Base-by-base conservation (phyloP, 1,139 yeast species). In the Dujonia santamariae region DNA sequence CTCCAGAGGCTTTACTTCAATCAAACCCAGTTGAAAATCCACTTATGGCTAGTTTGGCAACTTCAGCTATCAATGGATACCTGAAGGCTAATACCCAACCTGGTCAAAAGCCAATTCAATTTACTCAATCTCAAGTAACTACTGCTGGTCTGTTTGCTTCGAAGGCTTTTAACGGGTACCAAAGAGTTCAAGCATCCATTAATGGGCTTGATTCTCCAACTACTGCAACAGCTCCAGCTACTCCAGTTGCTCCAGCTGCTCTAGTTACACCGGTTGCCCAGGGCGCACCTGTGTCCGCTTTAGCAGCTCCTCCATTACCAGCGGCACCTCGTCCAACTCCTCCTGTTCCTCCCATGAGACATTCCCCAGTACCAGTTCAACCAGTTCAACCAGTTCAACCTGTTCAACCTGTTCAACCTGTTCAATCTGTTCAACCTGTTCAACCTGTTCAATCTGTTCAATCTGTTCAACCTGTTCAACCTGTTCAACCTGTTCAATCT, bases 211-310 rank as follows among this genome's bases (percentile, higher is more conserved):
- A 16, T 9, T 7, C 20, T 4, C 4, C 37, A 31, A 18, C 30
- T 20, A 12, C 44, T 37, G 26, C 32, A 30, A 19, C 37, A 29
- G 7, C 36, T 29, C 7, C 37, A 32, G 19, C n/a, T n/a, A n/a
- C n/a, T n/a, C n/a, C n/a, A n/a, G n/a, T n/a, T n/a, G n/a, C n/a
- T n/a, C n/a, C n/a, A n/a, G n/a, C n/a, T n/a, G 28, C 31, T 4
- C 41, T 32, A n/a, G n/a, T 27, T 30, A 17, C 41, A 29, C 22
- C 37, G 28, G 19, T 21, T 13, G 12, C 36, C 4, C 33, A 26
- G 15, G 31, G 20, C 26, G 22, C 30, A 7, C 18, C 31, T 11
- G 26, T 26, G 7, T 19, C 8, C 8, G 38, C 32, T 16, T 15
- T 28, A 4, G n/a, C n/a, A n/a, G n/a, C n/a, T n/a, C n/a, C n/a